These are phyloP conservation scores for Nidularia sp. DNA, from an alignment of 768 basidiomycete species.

Conservation along the genomic window DNA sequence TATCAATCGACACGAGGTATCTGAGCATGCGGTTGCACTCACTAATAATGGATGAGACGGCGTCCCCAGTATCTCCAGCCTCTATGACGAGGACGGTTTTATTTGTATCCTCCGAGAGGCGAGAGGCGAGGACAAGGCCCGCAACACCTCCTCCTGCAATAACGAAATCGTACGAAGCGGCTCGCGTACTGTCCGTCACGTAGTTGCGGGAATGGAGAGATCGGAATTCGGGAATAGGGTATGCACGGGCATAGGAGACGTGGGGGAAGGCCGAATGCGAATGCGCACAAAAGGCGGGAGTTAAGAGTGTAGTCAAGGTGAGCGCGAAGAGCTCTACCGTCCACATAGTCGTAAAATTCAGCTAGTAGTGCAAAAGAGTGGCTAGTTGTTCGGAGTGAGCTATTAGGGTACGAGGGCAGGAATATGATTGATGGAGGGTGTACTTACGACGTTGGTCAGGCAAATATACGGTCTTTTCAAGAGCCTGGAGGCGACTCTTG, in stretches of 20 bases:
- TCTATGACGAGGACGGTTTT: constrained; percentile 33
- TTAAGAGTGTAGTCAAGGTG: background rate
- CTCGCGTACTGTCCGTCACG: constrained; percentile 15
- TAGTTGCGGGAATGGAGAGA: background rate
- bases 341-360: background rate
- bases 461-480: no score
- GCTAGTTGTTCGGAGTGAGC: background rate
- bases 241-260: background rate
- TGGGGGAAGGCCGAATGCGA: background rate
- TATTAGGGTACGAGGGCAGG: no score
- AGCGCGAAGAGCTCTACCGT: background rate
- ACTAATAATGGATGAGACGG: constrained; percentile 27
- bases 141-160: constrained; percentile 31
- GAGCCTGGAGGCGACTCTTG: no score
- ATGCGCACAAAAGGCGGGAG: background rate
- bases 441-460: no score
- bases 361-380: constrained; percentile 1
- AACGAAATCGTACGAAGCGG: constrained; percentile 28
- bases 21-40: constrained; percentile 6
- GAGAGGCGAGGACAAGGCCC: constrained; percentile 29
- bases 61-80: constrained; percentile 42
- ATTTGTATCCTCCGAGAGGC: constrained; percentile 28
- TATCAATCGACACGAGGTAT: no score
- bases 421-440: no score
- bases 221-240: background rate